Evolutionary conservation across 2,329 filamentous ascomycete genomes (phyloP).

Genomic region (Nakataea oryzae): DNA sequence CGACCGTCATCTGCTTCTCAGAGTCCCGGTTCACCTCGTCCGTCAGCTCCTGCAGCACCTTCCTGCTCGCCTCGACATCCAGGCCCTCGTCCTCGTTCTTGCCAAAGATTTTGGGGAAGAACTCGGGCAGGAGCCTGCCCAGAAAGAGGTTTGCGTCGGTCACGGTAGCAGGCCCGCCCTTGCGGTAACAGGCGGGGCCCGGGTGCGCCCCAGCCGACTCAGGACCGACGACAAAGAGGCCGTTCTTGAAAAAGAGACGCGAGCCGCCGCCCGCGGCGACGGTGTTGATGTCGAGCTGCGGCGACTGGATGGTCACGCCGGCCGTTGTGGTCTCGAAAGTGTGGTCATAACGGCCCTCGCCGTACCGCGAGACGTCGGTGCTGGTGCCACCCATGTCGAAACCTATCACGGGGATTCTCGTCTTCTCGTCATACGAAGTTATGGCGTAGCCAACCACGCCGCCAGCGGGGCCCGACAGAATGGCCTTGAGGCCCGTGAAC

Average conservation of each 20-base stretch:
- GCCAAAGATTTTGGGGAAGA: constrained; percentile 60
- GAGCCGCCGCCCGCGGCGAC: constrained; percentile 86
- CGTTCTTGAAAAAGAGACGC: constrained; percentile 69
- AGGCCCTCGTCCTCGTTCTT: constrained; percentile 47
- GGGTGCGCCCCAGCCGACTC: constrained; percentile 57
- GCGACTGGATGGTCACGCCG: constrained; percentile 87
- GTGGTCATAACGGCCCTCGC: constrained; percentile 78
- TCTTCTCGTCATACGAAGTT: constrained; percentile 77
- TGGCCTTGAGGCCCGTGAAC: constrained; percentile 77
- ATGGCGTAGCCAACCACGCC: constrained; percentile 89
- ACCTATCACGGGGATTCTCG: constrained; percentile 77
- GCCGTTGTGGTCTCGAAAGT: constrained; percentile 92
- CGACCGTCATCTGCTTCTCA: constrained; percentile 58
- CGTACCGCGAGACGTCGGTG: constrained; percentile 84
- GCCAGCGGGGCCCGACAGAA: constrained; percentile 83
- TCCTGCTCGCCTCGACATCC: constrained; percentile 34
- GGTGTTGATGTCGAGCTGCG: constrained; percentile 89
- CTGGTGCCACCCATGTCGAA: constrained; percentile 96
- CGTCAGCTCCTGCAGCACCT: constrained; percentile 65
- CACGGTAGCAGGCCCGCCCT: constrained; percentile 54
- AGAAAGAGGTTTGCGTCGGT: constrained; percentile 59
- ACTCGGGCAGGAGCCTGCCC: constrained; percentile 42
- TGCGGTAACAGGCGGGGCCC: constrained; percentile 57
- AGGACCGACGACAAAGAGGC: constrained; percentile 57
- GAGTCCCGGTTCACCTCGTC: constrained; percentile 68